Evolutionary conservation across 805 yeast genomes (phyloP), one percentile per base, ranked within the genome.

Genomic region (Yarrowia keelungensis): DNA sequence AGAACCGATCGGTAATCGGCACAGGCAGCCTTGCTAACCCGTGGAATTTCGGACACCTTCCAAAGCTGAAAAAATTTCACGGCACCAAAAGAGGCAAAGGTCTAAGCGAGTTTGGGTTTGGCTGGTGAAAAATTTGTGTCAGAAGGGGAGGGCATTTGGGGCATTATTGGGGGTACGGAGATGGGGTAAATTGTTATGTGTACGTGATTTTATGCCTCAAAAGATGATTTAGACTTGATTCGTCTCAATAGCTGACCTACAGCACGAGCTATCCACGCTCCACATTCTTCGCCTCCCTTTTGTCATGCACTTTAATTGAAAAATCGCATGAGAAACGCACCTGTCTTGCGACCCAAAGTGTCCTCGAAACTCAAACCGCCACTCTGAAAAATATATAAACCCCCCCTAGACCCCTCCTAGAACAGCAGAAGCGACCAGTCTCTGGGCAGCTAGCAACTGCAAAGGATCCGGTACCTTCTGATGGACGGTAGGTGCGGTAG

Each of bases 361-460:
- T 53, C 15, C 59, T 53, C 59, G 59, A 53, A 53, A 53, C 59
- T 10, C 59, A 38, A 53, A 38, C 12, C 1, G 19, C 5, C 12
- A 22, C 22, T 45, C 14, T 3, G 8, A 39, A 53, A 19, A 53
- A 19, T 53, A 53, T 53, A 53, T 53, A 53, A 53, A 53, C 59
- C 45, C 59, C 45, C 59, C 32, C 59, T 53, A 22, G 19, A 8
- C 19, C 45, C 45, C 45, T 8, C 15, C 19, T 53, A 16, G 45
- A 38, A 53, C 36, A 53, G 45, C 59, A 53, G 59, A 51, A 53
- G 59, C 59, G 45, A 39, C 43, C 59, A 38, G 59, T 38, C 43
- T 53, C 59, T 53, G 59, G 16, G 59, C 59, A 53, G 59, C 59
- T 38, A 53, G 59, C 59, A 53, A 53, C 59, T 53, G 59, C 59